Evolutionary conservation across 202 grass and related monocot genomes (phyloP).

Genomic region (Carex sylvatica): DNA sequence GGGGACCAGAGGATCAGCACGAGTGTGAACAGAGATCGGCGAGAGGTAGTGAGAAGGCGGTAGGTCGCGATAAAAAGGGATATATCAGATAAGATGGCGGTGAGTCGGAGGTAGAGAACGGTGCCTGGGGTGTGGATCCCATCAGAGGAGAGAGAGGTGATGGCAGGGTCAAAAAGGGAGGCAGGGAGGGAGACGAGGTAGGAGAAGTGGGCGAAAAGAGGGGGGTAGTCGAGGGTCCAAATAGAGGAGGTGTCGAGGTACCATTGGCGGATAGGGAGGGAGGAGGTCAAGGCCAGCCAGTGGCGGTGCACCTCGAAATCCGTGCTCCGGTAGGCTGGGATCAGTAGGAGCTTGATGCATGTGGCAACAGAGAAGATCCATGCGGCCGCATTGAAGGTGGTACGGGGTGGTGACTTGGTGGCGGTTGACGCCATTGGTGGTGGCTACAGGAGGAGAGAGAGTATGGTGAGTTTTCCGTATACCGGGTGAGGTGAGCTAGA

Average conservation of each 20-base stretch:
- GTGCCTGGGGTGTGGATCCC: slow-evolving; percentile 26
- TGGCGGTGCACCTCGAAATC: slow-evolving; percentile 96
- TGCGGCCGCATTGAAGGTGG: slow-evolving; percentile 11
- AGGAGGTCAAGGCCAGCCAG: slow-evolving; percentile 78
- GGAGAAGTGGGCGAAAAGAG: slow-evolving; percentile 88
- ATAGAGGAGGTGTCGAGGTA: slow-evolving; percentile 68
- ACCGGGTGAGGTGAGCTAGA: not conserved
- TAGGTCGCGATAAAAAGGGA: slow-evolving; percentile 33
- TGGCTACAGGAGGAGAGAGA: slow-evolving; percentile 8
- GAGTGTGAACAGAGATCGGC: slow-evolving; percentile 36
- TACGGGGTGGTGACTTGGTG: slow-evolving; percentile 4
- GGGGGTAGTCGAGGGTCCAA: slow-evolving; percentile 91
- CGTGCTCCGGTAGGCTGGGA: slow-evolving; percentile 79
- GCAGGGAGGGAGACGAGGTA: slow-evolving; percentile 51
- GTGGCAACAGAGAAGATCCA: slow-evolving; percentile 68
- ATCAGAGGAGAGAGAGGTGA: slow-evolving; percentile 34
- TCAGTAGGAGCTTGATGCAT: slow-evolving; percentile 71
- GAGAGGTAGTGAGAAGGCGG: slow-evolving; percentile 22
- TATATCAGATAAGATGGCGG: slow-evolving; percentile 43
- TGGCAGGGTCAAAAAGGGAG: slow-evolving; percentile 40
- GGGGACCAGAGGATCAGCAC: slow-evolving; percentile 76
- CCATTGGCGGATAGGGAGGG: slow-evolving; percentile 58
- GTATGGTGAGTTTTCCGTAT: not conserved
- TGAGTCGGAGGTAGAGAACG: slow-evolving; percentile 65
- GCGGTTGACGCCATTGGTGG: slow-evolving; percentile 29